Conservation (phyloP, 352 stramenopile species). For the Globisporangium carolinianum region DNA sequence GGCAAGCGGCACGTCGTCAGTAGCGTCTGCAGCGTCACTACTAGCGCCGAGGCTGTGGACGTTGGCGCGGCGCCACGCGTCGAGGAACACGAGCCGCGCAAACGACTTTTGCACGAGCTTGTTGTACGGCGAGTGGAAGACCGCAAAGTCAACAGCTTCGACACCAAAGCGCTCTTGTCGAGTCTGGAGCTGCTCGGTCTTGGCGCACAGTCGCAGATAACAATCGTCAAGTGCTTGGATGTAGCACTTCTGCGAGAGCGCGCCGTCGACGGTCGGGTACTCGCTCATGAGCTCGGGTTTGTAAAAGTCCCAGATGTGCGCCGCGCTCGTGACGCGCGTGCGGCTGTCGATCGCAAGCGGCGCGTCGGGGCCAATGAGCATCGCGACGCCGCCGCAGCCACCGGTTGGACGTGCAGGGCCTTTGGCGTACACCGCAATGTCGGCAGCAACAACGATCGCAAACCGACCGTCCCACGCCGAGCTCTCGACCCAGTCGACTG, state of each 20-base stretch:
- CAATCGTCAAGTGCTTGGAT: slow-evolving; percentile 93
- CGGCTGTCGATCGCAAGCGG: slow-evolving; percentile 88
- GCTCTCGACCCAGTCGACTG: slow-evolving; percentile 93
- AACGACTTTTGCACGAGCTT: slow-evolving; percentile 98
- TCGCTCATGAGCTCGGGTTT: slow-evolving; percentile 91
- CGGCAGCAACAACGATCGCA: slow-evolving; percentile 93
- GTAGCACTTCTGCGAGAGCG: slow-evolving; percentile 93
- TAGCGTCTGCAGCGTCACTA: slow-evolving; percentile 6
- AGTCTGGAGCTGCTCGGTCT: slow-evolving; percentile 36
- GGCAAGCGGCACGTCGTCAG: slow-evolving; percentile 18
- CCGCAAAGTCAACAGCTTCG: slow-evolving; percentile 84
- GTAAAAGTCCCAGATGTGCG: slow-evolving; percentile 98
- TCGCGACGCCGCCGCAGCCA: slow-evolving; percentile 92
- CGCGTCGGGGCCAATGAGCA: slow-evolving; percentile 94
- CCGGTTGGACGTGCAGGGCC: slow-evolving; percentile 87
- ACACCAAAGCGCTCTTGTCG: slow-evolving; percentile 37
- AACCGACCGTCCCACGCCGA: slow-evolving; percentile 91
- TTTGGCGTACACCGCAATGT: slow-evolving; percentile 96
- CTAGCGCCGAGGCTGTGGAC: slow-evolving; percentile 11
- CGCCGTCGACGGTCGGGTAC: slow-evolving; percentile 95
- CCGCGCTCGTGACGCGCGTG: slow-evolving; percentile 88
- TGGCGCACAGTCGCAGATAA: slow-evolving; percentile 88
- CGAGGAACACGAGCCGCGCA: slow-evolving; percentile 64
- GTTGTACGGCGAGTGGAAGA: slow-evolving; percentile 99
- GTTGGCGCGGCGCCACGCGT: slow-evolving; percentile 35